Conservation (phyloP, 176 grass and related monocot genomes). For the sorghum (Sorghum bicolor) region DNA sequence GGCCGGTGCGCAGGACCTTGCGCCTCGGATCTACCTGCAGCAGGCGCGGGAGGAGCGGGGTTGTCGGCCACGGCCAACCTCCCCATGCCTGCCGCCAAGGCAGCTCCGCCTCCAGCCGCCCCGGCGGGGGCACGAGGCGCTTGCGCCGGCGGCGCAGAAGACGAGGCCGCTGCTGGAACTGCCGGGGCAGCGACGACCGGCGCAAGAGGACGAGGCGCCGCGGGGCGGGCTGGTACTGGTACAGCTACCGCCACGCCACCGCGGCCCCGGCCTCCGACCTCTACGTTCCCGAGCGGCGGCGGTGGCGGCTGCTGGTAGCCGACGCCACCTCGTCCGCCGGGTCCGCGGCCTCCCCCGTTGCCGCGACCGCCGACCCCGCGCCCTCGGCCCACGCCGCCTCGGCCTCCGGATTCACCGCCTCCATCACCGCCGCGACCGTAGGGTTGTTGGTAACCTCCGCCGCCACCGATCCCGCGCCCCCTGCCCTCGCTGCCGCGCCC, state of each 20-base stretch:
- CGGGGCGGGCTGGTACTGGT: background rate
- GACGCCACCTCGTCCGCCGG: conserved; percentile 2
- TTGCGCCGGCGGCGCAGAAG: background rate
- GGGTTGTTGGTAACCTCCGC: background rate
- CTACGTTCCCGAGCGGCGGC: background rate
- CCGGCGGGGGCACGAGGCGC: background rate
- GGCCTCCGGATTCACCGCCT: background rate
- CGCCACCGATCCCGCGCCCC: background rate
- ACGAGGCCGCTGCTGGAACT: background rate
- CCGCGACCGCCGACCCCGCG: background rate
- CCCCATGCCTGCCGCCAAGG: conserved; percentile 24
- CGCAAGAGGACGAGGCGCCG: background rate
- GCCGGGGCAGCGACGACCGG: background rate
- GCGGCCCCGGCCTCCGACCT: conserved; percentile 2
- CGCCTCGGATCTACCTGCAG: background rate
- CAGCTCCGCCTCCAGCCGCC: background rate
- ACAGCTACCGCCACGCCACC: background rate
- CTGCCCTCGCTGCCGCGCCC: background rate
- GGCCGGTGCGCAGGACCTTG: background rate
- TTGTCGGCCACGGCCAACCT: conserved; percentile 19
- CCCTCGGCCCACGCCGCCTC: background rate
- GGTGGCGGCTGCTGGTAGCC: background rate
- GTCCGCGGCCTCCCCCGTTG: background rate
- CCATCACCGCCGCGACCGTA: background rate
- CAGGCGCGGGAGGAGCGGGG: background rate